Base-by-base conservation (phyloP, 164 flowering plant species). In the Nymphaea thermarum region DNA sequence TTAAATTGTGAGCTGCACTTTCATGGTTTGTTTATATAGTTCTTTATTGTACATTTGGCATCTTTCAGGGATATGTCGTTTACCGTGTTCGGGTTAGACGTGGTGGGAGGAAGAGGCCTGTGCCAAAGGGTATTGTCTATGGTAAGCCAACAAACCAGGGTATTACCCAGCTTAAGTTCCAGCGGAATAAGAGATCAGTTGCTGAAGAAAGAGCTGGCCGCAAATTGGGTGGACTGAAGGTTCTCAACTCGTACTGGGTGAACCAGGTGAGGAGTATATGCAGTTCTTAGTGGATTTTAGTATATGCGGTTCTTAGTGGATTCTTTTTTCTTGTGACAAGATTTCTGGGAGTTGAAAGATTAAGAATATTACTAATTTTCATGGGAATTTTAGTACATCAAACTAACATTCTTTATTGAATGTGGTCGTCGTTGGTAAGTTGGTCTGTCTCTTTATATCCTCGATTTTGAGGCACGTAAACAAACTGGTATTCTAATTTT, bases 181-280 rank as follows among this genome's bases (percentile, higher is more conserved):
- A 72, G 66, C 77, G 87, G 5, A 86, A 85, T 84, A 86, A 86
- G 83, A 78, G 86, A 72, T 85, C 91, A 14, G 88, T 85, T 62
- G 91, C 91, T 0, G 91, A 86, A 78, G 91, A 86, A 71, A 84
- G 95, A 63, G 95, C 95, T 67, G 95, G 91, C 0, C 74, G 90
- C 17, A 87, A 85, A 70, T 72, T 89, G 71, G 91, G 85, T 66
- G 95, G 91, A 53, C 84, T 89, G 44, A 85, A 85, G 80, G 91
- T 89, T 63, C 82, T 89, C 62, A 87, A 87, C 70, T 89, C 95
- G 4, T 89, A 89, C 82, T 89, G 91, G 90, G 65, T 89, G 71
- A 89, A 89, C 59, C 86, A 87, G 95, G 95, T 87, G 45, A 66
- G 77, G 5, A 15, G 14, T 8, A 51, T 51, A 51, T 15, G 12